phyloP scores from a whole-genome alignment of 2,329 filamentous ascomycete species.

The Hypoxylon sp. region DNA sequence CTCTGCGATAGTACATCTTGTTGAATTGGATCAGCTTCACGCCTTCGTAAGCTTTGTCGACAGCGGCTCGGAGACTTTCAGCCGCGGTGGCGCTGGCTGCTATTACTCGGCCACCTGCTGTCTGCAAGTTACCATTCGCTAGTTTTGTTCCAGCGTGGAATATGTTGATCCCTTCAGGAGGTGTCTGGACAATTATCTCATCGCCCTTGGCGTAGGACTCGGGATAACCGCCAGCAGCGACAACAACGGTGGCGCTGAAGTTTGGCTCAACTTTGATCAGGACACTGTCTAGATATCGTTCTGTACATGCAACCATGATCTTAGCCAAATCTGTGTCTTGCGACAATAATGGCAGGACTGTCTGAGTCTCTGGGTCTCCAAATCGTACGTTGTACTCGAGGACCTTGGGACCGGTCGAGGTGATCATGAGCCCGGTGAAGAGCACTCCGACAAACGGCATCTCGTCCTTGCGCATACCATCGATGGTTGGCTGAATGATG shows the following conservation, averaged over 20 bases:
- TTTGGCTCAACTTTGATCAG: conserved; percentile 75
- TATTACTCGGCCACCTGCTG: conserved; percentile 91
- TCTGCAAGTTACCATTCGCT: conserved; percentile 74
- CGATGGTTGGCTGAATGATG: conserved; percentile 89
- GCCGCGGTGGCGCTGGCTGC: conserved; percentile 85
- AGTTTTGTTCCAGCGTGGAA: conserved; percentile 93
- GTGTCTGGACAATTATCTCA: conserved; percentile 64
- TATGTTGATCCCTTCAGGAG: conserved; percentile 71
- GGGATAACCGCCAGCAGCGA: conserved; percentile 92
- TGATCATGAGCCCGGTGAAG: conserved; percentile 89
- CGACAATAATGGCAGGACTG: conserved; percentile 82
- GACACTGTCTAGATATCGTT: conserved; percentile 78
- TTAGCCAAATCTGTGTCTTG: conserved; percentile 86
- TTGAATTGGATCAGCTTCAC: conserved; percentile 85
- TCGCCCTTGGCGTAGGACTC: conserved; percentile 85
- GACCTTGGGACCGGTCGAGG: conserved; percentile 76
- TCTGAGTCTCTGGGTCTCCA: conserved; percentile 84
- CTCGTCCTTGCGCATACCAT: conserved; percentile 87
- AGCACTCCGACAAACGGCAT: conserved; percentile 80
- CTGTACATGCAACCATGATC: conserved; percentile 87
- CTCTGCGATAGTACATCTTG: conserved; percentile 90
- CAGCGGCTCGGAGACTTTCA: conserved; percentile 81
- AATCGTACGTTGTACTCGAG: conserved; percentile 86
- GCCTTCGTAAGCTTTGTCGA: conserved; percentile 88
- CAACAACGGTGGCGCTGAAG: conserved; percentile 92